Evolutionary conservation across 345 rosid species (phyloP).

Genomic region (Hibiscus tridactylites): DNA sequence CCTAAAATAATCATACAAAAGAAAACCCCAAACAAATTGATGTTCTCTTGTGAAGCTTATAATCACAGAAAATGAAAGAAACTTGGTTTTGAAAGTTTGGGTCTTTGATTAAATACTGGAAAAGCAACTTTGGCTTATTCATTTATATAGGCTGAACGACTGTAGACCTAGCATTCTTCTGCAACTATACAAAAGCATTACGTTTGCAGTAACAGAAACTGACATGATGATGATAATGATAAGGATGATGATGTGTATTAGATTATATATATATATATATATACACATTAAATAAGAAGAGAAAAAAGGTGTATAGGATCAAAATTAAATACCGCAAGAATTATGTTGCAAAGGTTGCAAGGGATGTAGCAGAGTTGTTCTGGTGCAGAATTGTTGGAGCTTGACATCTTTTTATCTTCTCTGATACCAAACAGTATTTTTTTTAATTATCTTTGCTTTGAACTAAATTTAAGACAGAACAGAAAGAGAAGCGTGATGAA

Average conservation of each 20-base stretch:
- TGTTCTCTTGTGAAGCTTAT: neutral
- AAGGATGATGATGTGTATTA: neutral
- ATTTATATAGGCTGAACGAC: neutral
- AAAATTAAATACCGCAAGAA: slow-evolving; percentile 35
- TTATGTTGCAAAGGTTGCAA: slow-evolving; percentile 44
- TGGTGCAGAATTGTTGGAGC: slow-evolving; percentile 17
- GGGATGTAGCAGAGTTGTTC: slow-evolving; percentile 46
- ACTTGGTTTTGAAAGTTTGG: neutral
- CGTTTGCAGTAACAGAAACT: neutral
- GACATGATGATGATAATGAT: neutral
- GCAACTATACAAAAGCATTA: neutral
- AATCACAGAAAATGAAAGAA: neutral
- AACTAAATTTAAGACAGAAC: neutral
- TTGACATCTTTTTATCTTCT: slow-evolving; percentile 7
- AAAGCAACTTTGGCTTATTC: neutral
- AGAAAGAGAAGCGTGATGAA: neutral
- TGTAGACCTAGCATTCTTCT: neutral
- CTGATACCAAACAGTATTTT: neutral
- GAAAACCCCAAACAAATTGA: neutral
- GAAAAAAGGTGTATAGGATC: neutral
- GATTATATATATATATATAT: neutral
- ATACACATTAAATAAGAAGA: neutral
- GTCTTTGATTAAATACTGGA: neutral
- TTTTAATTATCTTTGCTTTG: neutral
- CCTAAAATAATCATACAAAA: neutral